Conservation (phyloP, 192 early-diverging fungal species). For the Backusella macrospora region DNA sequence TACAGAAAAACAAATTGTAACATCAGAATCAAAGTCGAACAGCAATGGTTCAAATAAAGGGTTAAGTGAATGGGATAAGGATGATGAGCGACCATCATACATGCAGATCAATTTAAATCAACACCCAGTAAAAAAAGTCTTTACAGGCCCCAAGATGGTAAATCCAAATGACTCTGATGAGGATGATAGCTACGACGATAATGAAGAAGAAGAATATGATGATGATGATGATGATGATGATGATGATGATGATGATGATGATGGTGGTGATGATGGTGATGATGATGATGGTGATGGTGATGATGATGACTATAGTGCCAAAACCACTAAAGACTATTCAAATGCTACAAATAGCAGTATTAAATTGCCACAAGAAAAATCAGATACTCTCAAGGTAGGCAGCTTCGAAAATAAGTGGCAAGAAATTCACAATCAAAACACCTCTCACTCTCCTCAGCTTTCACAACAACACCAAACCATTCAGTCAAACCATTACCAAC, state of each 20-base stretch:
- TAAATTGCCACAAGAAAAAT: background rate
- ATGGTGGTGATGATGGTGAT: no score
- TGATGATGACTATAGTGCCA: background rate
- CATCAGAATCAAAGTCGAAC: background rate
- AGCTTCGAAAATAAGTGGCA: background rate
- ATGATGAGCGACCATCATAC: slow-evolving; percentile 1
- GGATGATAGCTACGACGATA: background rate
- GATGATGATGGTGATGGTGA: background rate
- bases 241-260: background rate
- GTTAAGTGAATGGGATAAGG: background rate
- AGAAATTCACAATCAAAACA: background rate
- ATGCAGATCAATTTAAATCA: slow-evolving; percentile 23
- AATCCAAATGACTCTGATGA: slow-evolving; percentile 6
- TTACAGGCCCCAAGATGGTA: background rate
- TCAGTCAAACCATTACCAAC: background rate
- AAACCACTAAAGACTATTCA: background rate
- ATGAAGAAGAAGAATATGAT: no score
- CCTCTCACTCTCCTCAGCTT: background rate
- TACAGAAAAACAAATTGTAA: background rate
- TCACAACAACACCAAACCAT: background rate
- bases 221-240: no score
- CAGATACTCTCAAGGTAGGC: background rate
- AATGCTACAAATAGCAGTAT: background rate
- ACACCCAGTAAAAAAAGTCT: background rate
- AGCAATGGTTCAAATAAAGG: background rate